These are phyloP conservation scores for Candolleomyces eurysporus DNA, from an alignment of 768 basidiomycete genomes.

Conservation along the genomic window DNA sequence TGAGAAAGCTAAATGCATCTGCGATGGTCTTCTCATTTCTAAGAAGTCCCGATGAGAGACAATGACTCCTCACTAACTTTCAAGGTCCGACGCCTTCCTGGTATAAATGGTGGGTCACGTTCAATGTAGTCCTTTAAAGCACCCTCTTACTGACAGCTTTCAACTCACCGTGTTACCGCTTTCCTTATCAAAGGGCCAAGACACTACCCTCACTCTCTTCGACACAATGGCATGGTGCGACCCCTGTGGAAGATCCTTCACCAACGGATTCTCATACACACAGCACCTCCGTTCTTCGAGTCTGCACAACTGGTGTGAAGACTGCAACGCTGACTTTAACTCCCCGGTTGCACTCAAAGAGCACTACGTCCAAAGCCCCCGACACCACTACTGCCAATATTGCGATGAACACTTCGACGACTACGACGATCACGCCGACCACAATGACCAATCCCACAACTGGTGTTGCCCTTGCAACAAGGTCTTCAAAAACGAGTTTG, in stretches of 20 bases:
- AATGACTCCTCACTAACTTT: no score
- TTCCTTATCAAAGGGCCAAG: background rate
- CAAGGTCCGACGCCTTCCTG: no score
- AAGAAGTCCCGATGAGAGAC: no score
- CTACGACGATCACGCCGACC: constrained; percentile 28
- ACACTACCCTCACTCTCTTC: background rate
- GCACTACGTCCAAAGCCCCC: constrained; percentile 47
- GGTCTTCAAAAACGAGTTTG: constrained; percentile 35
- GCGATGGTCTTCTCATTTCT: no score
- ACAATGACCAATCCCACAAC: constrained; percentile 38
- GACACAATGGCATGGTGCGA: background rate
- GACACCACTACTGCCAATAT: constrained; percentile 47
- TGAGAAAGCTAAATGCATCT: no score
- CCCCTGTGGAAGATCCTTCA: background rate
- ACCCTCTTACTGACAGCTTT: no score
- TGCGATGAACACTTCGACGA: constrained; percentile 41
- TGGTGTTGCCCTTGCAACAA: constrained; percentile 40
- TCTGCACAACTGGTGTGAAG: constrained; percentile 12
- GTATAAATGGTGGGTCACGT: no score
- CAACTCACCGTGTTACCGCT: background rate
- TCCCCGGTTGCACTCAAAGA: constrained; percentile 32
- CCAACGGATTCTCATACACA: background rate
- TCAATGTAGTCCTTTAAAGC: no score
- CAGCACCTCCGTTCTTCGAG: background rate
- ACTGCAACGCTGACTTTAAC: constrained; percentile 14